These are phyloP conservation scores for Actinomucor elegans DNA, from an alignment of 371 early-diverging fungal species.

Conservation along the genomic window DNA sequence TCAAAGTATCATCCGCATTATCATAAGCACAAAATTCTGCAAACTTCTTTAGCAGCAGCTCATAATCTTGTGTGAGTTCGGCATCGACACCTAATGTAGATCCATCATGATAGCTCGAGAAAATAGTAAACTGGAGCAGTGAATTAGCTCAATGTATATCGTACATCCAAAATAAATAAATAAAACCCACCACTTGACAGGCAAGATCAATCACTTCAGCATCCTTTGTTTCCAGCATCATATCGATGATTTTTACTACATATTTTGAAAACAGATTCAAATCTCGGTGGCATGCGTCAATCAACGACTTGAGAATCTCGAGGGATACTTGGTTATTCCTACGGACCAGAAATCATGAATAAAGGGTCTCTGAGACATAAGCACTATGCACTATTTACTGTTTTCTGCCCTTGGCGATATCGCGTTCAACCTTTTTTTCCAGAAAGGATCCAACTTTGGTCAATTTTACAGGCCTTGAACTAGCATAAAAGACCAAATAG, in stretches of 20 bases:
- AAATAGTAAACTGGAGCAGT: constrained; percentile 60
- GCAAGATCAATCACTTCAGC: constrained; percentile 52
- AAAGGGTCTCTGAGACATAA: no score
- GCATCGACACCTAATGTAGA: constrained; percentile 66
- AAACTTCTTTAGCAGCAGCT: constrained; percentile 51
- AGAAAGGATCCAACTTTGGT: constrained; percentile 88
- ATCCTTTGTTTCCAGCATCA: constrained; percentile 56
- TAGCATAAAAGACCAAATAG: constrained; percentile 86
- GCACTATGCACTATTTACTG: constrained; percentile 27
- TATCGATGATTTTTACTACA: constrained; percentile 55
- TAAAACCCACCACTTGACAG: constrained; percentile 52
- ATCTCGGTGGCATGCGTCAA: constrained; percentile 73
- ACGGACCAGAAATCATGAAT: no score
- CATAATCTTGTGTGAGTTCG: constrained; percentile 65
- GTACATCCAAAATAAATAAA: not conserved
- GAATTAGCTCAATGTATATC: not conserved
- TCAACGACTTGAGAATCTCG: constrained; percentile 71
- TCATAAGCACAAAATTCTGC: constrained; percentile 50
- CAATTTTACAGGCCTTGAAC: constrained; percentile 88
- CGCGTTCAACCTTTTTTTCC: constrained; percentile 72
- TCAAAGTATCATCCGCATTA: constrained; percentile 35
- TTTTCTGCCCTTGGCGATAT: constrained; percentile 63
- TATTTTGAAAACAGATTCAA: constrained; percentile 82
- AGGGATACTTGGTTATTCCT: constrained; percentile 57
- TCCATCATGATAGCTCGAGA: constrained; percentile 68